Evolutionary conservation across 2,329 filamentous ascomycete species (phyloP).

Genomic region (Cryphonectria nitschkei): DNA sequence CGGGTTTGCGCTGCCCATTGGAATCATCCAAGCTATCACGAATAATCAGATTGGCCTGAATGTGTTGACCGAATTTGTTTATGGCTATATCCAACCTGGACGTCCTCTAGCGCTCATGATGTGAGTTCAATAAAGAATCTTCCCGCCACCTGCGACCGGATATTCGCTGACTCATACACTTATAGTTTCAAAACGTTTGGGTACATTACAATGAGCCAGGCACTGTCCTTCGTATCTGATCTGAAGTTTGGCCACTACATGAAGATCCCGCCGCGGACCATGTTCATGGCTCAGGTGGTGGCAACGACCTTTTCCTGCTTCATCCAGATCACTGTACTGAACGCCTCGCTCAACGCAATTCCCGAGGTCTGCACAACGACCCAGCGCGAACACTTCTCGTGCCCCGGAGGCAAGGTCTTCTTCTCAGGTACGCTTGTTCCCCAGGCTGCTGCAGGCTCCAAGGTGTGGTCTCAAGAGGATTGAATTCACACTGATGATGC

Average conservation of each 20-base stretch:
- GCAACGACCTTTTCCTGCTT: conserved; percentile 69
- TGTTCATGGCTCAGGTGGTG: conserved; percentile 68
- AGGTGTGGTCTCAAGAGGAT: background rate
- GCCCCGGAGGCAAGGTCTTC: conserved; percentile 66
- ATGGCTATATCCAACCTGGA: conserved; percentile 76
- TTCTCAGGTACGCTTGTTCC: conserved; percentile 54
- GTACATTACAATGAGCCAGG: conserved; percentile 67
- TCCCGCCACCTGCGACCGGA: background rate
- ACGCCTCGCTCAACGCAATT: conserved; percentile 64
- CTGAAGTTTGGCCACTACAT: conserved; percentile 76
- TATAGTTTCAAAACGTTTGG: conserved; percentile 63
- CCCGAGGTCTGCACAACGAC: conserved; percentile 63
- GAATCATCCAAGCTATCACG: conserved; percentile 71
- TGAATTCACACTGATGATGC: background rate
- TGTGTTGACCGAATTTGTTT: conserved; percentile 74
- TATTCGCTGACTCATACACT: background rate
- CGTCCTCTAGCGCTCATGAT: conserved; percentile 75
- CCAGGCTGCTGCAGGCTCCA: background rate
- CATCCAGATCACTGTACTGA: conserved; percentile 67
- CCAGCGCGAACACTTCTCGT: conserved; percentile 63
- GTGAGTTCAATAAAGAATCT: conserved; percentile 38
- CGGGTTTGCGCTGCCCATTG: conserved; percentile 67
- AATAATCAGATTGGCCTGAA: conserved; percentile 75
- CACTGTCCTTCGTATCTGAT: conserved; percentile 66
- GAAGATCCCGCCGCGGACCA: conserved; percentile 68